Evolutionary conservation across 441 rosid species (phyloP).

Genomic region (Arabidopsis lyrata): DNA sequence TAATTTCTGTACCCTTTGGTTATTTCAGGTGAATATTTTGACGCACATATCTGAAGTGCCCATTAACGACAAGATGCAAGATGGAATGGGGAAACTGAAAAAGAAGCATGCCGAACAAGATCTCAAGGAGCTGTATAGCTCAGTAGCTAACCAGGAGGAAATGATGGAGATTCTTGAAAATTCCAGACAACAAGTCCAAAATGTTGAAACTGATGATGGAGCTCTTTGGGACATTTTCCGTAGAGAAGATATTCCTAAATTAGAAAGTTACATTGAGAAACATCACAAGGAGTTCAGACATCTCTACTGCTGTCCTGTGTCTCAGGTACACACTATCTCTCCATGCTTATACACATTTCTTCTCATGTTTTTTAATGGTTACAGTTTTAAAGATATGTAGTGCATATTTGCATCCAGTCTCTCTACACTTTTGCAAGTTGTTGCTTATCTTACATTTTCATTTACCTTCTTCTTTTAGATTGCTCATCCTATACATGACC

Average conservation of each 20-base stretch:
- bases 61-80: background rate
- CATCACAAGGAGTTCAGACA: background rate
- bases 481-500: slow-evolving; percentile 84
- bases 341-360: background rate
- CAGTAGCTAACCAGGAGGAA: background rate
- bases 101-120: background rate
- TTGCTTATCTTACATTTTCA: slow-evolving; percentile 5
- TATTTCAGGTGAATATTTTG: slow-evolving; percentile 3
- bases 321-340: slow-evolving; percentile 1
- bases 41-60: background rate
- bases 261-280: background rate
- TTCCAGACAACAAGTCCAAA: background rate
- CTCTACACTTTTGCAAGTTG: background rate
- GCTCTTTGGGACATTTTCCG: slow-evolving; percentile 5
- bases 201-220: background rate
- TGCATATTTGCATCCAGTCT: background rate
- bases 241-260: background rate
- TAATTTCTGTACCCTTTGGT: background rate
- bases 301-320: background rate
- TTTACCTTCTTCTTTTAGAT: slow-evolving; percentile 51
- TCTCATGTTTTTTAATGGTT: background rate
- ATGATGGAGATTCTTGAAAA: background rate
- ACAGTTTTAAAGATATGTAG: background rate
- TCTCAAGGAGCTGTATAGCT: background rate
- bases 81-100: background rate